A percentile compares a stretch with the other conserved stretches of the same genome.
phyloP scores from a whole-genome alignment of 495 filamentous ascomycete genomes.

The Margaritispora aquatica region DNA sequence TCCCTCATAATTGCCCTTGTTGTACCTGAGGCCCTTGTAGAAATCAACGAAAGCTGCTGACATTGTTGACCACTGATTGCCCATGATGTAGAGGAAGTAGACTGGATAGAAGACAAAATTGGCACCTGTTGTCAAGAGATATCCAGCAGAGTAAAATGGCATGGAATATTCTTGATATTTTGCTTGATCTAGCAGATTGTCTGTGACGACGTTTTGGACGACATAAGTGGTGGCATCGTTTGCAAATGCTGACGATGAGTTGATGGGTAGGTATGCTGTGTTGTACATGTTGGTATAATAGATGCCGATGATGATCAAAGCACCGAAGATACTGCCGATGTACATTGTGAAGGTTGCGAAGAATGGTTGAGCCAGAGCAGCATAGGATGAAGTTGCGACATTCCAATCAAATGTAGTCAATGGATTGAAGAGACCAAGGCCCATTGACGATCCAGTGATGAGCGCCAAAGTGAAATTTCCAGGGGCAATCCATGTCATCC shows the following conservation, averaged over 20 bases:
- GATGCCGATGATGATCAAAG: slow-evolving; percentile 45
- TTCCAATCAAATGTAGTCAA: slow-evolving; percentile 60
- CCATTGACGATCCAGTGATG: slow-evolving; percentile 56
- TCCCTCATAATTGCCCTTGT: slow-evolving; percentile 42
- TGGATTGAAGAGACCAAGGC: slow-evolving; percentile 49
- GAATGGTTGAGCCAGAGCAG: slow-evolving; percentile 29
- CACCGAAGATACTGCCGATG: slow-evolving; percentile 56
- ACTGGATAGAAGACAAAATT: slow-evolving; percentile 53
- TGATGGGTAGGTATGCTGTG: slow-evolving; percentile 48
- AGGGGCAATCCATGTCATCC: slow-evolving; percentile 36
- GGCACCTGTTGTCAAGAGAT: slow-evolving; percentile 52
- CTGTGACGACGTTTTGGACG: slow-evolving; percentile 44
- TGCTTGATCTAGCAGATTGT: slow-evolving; percentile 45
- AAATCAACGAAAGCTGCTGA: slow-evolving; percentile 9
- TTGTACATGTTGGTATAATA: slow-evolving; percentile 47
- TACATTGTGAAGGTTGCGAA: slow-evolving; percentile 29
- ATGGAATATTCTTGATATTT: slow-evolving; percentile 54
- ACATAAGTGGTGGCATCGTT: slow-evolving; percentile 48
- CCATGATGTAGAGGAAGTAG: slow-evolving; percentile 45
- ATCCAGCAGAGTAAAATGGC: slow-evolving; percentile 54
- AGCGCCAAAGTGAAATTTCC: slow-evolving; percentile 50
- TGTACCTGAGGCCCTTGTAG: slow-evolving; percentile 44
- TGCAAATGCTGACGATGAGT: slow-evolving; percentile 49
- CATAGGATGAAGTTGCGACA: slow-evolving; percentile 37
- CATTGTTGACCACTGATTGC: slow-evolving; percentile 42